Percentiles rank a stretch among this genome's conserved stretches.
Conservation (phyloP, 2,329 filamentous ascomycete species). For the Cytospora chrysosperma region DNA sequence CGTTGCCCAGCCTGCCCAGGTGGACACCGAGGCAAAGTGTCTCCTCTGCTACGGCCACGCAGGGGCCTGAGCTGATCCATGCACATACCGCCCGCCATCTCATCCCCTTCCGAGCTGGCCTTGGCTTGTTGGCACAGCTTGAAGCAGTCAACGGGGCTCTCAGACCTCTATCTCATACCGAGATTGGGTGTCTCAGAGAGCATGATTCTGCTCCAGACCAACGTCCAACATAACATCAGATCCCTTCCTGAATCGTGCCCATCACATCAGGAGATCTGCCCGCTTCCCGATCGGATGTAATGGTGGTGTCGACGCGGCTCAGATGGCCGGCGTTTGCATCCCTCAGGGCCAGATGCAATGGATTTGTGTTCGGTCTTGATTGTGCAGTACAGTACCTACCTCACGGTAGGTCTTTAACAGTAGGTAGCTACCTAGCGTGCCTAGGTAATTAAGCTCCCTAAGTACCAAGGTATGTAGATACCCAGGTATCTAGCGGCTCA, state of each 20-base stretch:
- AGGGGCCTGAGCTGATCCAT: constrained; percentile 6
- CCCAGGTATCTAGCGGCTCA: background rate
- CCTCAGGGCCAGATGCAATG: background rate
- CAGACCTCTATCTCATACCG: background rate
- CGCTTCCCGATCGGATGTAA: background rate
- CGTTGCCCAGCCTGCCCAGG: background rate
- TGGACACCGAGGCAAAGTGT: background rate
- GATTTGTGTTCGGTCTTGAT: background rate
- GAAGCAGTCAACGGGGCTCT: background rate
- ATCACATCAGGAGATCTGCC: background rate
- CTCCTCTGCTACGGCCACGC: background rate
- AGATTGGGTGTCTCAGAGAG: constrained; percentile 13
- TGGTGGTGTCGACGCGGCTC: constrained; percentile 1
- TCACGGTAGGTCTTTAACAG: too few species aligned
- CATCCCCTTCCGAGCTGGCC: background rate
- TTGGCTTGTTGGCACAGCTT: background rate
- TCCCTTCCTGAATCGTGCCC: background rate
- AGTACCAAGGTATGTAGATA: too few species aligned
- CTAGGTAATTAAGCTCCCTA: too few species aligned
- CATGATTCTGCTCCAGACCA: background rate
- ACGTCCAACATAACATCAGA: constrained; percentile 5
- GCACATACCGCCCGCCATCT: background rate
- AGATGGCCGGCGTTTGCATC: background rate
- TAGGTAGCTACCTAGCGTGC: too few species aligned
- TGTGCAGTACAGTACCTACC: background rate